A percentile compares a stretch with the other conserved stretches of the same genome.
phyloP scores from a whole-genome alignment of 2,329 filamentous ascomycete genomes.

The Onygenales sp. region DNA sequence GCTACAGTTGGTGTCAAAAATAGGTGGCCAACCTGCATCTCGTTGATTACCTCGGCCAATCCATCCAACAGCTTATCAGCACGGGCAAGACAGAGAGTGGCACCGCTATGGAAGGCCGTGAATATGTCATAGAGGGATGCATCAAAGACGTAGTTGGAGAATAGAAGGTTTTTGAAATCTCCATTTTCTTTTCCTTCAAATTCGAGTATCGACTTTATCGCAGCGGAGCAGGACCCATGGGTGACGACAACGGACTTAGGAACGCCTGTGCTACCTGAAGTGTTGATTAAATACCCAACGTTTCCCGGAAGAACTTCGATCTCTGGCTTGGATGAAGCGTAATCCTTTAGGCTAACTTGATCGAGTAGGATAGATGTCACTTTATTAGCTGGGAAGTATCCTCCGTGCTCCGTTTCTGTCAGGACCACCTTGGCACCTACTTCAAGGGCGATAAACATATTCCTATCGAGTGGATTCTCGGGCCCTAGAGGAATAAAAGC shows the following conservation, averaged over 20 bases:
- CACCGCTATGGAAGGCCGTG: constrained; percentile 67
- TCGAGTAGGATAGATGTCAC: not conserved
- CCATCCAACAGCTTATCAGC: constrained; percentile 67
- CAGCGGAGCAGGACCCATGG: constrained; percentile 64
- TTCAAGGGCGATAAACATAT: constrained; percentile 53
- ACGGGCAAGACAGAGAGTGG: constrained; percentile 64
- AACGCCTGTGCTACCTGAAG: constrained; percentile 68
- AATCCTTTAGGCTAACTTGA: not conserved
- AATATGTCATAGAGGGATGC: constrained; percentile 86
- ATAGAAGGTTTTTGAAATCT: constrained; percentile 8
- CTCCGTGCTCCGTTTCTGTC: constrained; percentile 9
- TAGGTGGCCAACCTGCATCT: constrained; percentile 61
- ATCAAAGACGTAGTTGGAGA: constrained; percentile 76
- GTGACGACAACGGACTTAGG: constrained; percentile 77
- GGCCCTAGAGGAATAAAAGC: constrained; percentile 70
- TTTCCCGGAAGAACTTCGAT: constrained; percentile 27
- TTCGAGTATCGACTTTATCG: constrained; percentile 62
- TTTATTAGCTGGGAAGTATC: not conserved
- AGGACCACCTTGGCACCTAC: constrained; percentile 44
- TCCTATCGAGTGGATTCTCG: constrained; percentile 52
- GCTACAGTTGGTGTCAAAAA: constrained; percentile 80
- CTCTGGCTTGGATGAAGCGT: not conserved
- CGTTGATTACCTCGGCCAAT: constrained; percentile 56
- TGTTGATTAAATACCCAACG: constrained; percentile 70
- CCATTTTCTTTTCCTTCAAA: constrained; percentile 49